These are phyloP conservation scores for Pyrenula massariospora DNA, from an alignment of 495 filamentous ascomycete genomes.

Conservation along the genomic window DNA sequence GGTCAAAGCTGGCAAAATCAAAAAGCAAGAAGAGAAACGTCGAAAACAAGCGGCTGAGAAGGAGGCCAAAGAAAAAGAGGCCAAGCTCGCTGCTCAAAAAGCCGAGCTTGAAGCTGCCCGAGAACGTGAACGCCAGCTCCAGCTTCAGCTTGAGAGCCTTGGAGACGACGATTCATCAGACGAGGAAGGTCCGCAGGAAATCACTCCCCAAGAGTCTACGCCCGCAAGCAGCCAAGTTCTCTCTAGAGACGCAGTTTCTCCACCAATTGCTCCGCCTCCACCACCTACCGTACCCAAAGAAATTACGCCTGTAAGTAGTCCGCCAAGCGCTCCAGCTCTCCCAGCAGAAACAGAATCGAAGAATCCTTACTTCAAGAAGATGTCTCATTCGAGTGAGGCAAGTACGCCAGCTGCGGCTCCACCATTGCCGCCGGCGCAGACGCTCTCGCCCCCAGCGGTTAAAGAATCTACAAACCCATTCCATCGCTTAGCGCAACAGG, in stretches of 20 bases:
- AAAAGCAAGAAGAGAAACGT: slow-evolving; percentile 90
- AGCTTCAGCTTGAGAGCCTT: slow-evolving; percentile 73
- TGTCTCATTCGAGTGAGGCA: slow-evolving; percentile 33
- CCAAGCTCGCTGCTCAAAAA: slow-evolving; percentile 68
- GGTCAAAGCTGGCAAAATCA: slow-evolving; percentile 87
- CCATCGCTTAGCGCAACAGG: slow-evolving; percentile 64
- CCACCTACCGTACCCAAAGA: slow-evolving; percentile 24
- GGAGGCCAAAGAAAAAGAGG: slow-evolving; percentile 82
- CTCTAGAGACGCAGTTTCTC: slow-evolving; percentile 26
- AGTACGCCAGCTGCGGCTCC: background rate
- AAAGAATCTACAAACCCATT: slow-evolving; percentile 87
- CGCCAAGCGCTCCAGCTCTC: slow-evolving; percentile 15
- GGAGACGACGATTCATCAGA: slow-evolving; percentile 74
- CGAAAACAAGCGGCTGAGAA: slow-evolving; percentile 78
- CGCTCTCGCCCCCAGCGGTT: slow-evolving; percentile 18
- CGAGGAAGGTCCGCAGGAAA: slow-evolving; percentile 71
- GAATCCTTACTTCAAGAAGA: slow-evolving; percentile 66
- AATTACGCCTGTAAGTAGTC: slow-evolving; percentile 7
- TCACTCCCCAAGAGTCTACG: slow-evolving; percentile 73
- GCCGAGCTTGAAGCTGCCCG: slow-evolving; percentile 86
- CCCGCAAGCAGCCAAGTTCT: slow-evolving; percentile 58
- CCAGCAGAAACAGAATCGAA: slow-evolving; percentile 37
- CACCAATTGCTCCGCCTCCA: slow-evolving; percentile 31
- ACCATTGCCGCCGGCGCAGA: slow-evolving; percentile 2
- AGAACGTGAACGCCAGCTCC: slow-evolving; percentile 78